These are phyloP conservation scores for Starmerella gropengiesseri DNA, from an alignment of 805 yeast species.

Conservation along the genomic window DNA sequence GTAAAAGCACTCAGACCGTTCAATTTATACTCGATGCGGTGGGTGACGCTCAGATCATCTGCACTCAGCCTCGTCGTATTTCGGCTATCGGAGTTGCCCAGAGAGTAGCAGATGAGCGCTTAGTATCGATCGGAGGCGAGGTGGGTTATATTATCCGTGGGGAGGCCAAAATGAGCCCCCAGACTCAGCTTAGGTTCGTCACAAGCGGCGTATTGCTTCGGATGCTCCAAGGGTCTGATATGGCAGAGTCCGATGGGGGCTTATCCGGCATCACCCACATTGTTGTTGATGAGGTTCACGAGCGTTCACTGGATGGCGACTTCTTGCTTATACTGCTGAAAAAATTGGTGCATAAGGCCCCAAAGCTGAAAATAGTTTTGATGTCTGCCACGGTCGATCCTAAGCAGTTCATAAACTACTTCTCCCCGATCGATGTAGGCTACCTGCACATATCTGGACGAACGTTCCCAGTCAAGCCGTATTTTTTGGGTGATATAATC, in stretches of 20 bases:
- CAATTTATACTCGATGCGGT: constrained; percentile 75
- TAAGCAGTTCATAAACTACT: constrained; percentile 54
- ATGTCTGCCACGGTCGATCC: constrained; percentile 93
- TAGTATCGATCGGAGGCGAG: constrained; percentile 53
- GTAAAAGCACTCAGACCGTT: constrained; percentile 89
- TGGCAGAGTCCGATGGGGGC: constrained; percentile 19
- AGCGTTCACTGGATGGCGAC: constrained; percentile 84
- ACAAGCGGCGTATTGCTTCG: constrained; percentile 88
- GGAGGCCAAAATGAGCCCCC: constrained; percentile 46
- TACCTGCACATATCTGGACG: constrained; percentile 84
- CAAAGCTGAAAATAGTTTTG: constrained; percentile 54
- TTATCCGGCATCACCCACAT: constrained; percentile 44
- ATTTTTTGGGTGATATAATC: constrained; percentile 58
- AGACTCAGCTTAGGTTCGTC: constrained; percentile 72
- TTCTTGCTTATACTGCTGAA: constrained; percentile 69
- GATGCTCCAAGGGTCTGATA: constrained; percentile 51
- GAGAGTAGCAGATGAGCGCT: constrained; percentile 77
- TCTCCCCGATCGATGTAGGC: constrained; percentile 38
- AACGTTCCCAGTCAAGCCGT: constrained; percentile 80
- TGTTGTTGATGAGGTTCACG: constrained; percentile 94
- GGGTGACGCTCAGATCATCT: constrained; percentile 43
- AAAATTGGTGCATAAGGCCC: constrained; percentile 38
- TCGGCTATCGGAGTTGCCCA: constrained; percentile 92
- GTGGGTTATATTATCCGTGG: constrained; percentile 88
- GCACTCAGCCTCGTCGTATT: constrained; percentile 94